Evolutionary conservation across 2,329 filamentous ascomycete genomes (phyloP), one percentile per base, ranked within the genome.

Genomic region (Penicillium paneum): DNA sequence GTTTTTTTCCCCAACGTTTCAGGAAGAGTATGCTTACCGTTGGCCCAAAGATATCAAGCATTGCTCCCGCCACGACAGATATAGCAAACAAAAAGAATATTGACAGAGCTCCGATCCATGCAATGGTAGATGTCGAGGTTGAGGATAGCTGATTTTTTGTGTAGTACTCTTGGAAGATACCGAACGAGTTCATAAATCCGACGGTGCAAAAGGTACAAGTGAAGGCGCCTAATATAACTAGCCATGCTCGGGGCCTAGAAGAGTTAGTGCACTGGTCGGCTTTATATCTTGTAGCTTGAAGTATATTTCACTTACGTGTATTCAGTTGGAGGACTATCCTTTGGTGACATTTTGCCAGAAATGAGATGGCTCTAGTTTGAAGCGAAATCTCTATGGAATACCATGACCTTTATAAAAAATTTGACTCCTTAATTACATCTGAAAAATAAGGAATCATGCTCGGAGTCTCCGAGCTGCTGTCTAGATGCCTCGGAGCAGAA

Each of bases 121-220:
- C 65, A 17, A 74, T 68, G 1, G 64, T 67, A 1, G 67, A 71
- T 34, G 64, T 57, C 0, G 65, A 65, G 32, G 64, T 54, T 15
- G 62, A 41, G 1, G 62, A 56, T 3, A 73, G 58, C 24, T 71
- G 59, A 1, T 59, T 49, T 11, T 54, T 49, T 2, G 57, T 48
- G 38, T 74, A 74, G 54, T 71, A 71, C 28, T 67, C 64, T 53
- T 74, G 53, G 46, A 74, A 74, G 0, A 73, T 55, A 4, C 71
- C 71, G 36, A 74, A 74, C 0, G 71, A 67, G 54, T 74, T 74
- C 26, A 72, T 50, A 36, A 75, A 74, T 1, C 72, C 72, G 1
- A 73, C 69, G 0, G 70, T 71, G 55, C 72, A 74, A 51, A 75
- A 75, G 0, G 68, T 39, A 8, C 62, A 63, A 1, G 64, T 57